phyloP scores from a whole-genome alignment of 805 yeast species.

The Sugiyamaella qingdaonensis region DNA sequence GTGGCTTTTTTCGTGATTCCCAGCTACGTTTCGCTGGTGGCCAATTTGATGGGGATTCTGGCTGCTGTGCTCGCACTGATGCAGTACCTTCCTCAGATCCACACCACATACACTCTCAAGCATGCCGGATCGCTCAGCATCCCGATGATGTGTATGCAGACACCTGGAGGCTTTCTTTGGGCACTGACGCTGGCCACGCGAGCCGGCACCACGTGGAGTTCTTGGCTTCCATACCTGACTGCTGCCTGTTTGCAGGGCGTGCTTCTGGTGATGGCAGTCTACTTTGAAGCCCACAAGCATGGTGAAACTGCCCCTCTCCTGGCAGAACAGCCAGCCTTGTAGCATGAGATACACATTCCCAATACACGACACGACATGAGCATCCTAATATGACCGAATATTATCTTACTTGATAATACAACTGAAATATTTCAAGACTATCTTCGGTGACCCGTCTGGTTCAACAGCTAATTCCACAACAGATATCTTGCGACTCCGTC shows the following conservation, averaged over 20 bases:
- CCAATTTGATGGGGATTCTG: constrained; percentile 59
- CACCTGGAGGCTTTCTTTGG: constrained; percentile 87
- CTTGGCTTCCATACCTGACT: constrained; percentile 74
- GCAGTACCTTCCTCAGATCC: constrained; percentile 77
- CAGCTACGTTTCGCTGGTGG: constrained; percentile 33
- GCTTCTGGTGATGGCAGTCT: constrained; percentile 60
- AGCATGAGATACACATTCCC: too few species aligned
- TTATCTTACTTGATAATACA: neutral
- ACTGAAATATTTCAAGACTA: neutral
- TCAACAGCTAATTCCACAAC: too few species aligned
- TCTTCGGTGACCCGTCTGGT: neutral
- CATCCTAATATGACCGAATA: too few species aligned
- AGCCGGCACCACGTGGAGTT: constrained; percentile 79
- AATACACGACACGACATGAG: too few species aligned
- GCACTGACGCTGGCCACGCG: constrained; percentile 64
- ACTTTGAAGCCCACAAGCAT: constrained; percentile 31
- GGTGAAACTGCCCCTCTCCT: constrained; percentile 12
- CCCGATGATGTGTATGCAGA: constrained; percentile 78
- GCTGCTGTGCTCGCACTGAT: constrained; percentile 60
- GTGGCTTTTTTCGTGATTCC: constrained; percentile 15
- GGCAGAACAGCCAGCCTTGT: neutral
- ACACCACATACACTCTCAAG: constrained; percentile 62
- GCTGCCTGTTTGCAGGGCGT: constrained; percentile 67
- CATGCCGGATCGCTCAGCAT: constrained; percentile 79
- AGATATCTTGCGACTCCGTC: too few species aligned